phyloP scores from a whole-genome alignment of 225 moss, liverwort and hornwort genomes.

The Marchantia paleacea region DNA sequence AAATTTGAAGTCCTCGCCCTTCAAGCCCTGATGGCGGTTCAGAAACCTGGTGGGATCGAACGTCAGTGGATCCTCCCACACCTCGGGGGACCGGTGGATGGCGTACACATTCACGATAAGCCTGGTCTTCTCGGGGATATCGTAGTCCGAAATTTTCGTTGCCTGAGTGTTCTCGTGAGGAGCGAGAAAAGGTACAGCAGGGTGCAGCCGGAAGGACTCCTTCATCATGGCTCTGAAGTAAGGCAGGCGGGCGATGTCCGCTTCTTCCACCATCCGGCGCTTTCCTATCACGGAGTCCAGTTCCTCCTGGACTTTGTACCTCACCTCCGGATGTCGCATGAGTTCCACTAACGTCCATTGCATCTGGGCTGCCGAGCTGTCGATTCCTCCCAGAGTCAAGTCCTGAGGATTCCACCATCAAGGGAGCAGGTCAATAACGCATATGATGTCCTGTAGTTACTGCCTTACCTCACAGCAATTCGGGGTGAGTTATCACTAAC shows the following conservation, averaged over 20 bases:
- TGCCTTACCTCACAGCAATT: neutral
- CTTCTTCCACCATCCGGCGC: constrained; percentile 17
- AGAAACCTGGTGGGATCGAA: constrained; percentile 55
- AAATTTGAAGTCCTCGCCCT: constrained; percentile 35
- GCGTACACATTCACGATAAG: constrained; percentile 46
- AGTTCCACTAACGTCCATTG: constrained; percentile 28
- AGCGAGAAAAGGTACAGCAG: constrained; percentile 36
- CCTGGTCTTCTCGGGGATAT: constrained; percentile 38
- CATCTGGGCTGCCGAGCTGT: constrained; percentile 29
- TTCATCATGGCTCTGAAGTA: constrained; percentile 15
- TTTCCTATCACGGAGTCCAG: constrained; percentile 24
- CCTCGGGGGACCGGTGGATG: constrained; percentile 44
- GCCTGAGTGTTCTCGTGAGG: constrained; percentile 38
- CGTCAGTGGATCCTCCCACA: constrained; percentile 32
- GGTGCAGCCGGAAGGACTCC: constrained; percentile 50
- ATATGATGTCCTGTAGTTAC: neutral
- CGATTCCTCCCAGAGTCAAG: constrained; percentile 41
- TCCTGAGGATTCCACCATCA: neutral
- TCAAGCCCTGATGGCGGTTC: neutral
- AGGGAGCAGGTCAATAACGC: neutral
- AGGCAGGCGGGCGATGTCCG: constrained; percentile 13
- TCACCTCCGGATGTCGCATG: constrained; percentile 10
- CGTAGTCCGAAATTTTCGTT: constrained; percentile 39
- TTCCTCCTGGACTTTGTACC: constrained; percentile 18
- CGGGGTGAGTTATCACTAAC: too few relatives aligned